Base-by-base conservation (phyloP, 805 yeast genomes). In the Teunomyces stri region DNA sequence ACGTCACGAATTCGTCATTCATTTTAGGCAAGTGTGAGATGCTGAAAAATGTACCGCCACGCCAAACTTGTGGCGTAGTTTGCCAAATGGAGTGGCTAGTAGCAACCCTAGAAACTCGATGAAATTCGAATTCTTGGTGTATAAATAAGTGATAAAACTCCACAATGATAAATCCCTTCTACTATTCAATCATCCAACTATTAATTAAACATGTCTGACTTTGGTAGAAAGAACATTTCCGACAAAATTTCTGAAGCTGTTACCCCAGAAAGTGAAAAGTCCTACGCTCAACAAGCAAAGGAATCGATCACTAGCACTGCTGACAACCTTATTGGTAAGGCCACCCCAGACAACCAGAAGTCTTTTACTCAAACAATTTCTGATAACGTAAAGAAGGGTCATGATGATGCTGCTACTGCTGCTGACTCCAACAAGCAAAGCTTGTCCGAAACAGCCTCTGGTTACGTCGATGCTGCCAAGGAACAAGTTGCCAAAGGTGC, bases 331-430 rank as follows among this genome's bases (percentile, higher is more conserved):
- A 69, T 63, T 54, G 72, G 78, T 42, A 66, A 75, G 46, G 65
- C 75, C 44, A 81, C 81, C 62, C 89, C 94, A 56, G 83, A 85
- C 43, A 68, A 68, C 47, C 74, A 82, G 58, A 89, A 89, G 77
- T 83, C 91, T 39, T 68, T 79, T 53, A 68, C 79, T 51, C 96
- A 90, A 75, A 73, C 82, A 56, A 71, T 81, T 29, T 75, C 82
- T 52, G 96, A 88, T 69, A 67, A 80, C 47, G 72, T 81, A 52
- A 65, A 74, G 58, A 59, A 69, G 48, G 87, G 85, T 44, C 75
- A 75, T 61, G 80, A 78, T 54, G 81, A 81, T 52, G 83, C 74
- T 52, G 62, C 66, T 61, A 54, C 66, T 34, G 58, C 65, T 42
- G 66, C 61, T 30, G 30, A 51, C 30, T 51, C 56, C 18, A 34